Evolutionary conservation across 2,329 filamentous ascomycete genomes (phyloP).

Genomic region (Scedosporium apiospermum): DNA sequence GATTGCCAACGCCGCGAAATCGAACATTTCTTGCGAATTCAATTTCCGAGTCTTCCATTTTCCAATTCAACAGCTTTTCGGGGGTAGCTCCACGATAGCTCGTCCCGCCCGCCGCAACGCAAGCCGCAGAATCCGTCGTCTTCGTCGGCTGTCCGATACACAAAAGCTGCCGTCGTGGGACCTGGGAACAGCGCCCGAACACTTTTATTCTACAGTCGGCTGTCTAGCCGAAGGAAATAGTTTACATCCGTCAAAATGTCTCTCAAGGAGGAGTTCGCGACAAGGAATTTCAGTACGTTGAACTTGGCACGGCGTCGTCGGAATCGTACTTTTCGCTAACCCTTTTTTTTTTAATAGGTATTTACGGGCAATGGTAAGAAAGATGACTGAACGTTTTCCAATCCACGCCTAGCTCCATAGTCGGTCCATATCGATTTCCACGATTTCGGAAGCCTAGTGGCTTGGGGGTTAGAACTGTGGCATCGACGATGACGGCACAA

Average conservation of each 20-base stretch:
- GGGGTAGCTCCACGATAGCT: neutral
- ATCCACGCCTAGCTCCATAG: too few species aligned
- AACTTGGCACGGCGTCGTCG: conserved; percentile 4
- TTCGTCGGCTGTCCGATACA: neutral
- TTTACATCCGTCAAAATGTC: conserved; percentile 43
- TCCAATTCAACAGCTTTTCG: neutral
- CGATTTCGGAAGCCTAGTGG: neutral
- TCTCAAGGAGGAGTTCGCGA: conserved; percentile 62
- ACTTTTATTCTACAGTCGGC: neutral
- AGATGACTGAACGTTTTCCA: neutral
- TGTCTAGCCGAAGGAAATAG: neutral
- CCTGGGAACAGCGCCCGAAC: neutral
- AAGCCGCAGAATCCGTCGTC: neutral
- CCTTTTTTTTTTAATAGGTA: conserved; percentile 36
- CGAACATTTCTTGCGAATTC: neutral
- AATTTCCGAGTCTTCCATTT: neutral
- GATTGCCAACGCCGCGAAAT: neutral
- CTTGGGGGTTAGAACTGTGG: neutral
- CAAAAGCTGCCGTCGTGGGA: neutral
- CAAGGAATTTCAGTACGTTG: conserved; percentile 63
- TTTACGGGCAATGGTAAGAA: conserved; percentile 67
- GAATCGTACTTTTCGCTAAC: conserved; percentile 20
- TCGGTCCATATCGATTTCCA: neutral
- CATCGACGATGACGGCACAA: neutral
- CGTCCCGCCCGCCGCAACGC: neutral